Base-by-base conservation (phyloP, 331 rosid species). In the Spiraea crenata region DNA sequence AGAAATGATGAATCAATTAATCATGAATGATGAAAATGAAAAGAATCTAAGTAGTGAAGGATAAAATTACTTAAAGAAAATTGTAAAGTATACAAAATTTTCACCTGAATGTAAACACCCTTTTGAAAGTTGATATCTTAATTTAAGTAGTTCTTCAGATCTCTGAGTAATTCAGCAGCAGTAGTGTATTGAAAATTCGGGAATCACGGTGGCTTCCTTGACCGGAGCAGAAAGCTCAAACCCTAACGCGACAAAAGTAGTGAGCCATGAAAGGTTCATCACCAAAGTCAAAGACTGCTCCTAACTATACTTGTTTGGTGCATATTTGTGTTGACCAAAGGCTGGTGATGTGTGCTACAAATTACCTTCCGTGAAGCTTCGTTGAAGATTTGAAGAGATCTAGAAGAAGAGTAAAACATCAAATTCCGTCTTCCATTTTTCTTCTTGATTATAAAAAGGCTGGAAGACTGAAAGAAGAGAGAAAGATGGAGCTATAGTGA, bases 391-490 rank as follows among this genome's bases (percentile, higher is more conserved):
- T 9, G 11, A 6, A 14, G 54, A 65, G 42, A 65, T 6, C 15
- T 4, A 39, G 44, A 42, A 35, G 34, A 46, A 57, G 39, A 60
- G 45, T 35, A 50, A 41, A 69, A 58, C 61, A 63, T 41, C n/a
- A 35, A 34, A 16, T 51, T 73, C 54, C 56, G 63, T 37, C 68
- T 50, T 49, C 38, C 52, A 51, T 38, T 72, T 50, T 71, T 14
- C 63, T 39, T 17, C 59, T 45, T 64, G 34, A 19, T 11, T 17
- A 44, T 63, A 47, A 14, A 57, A 19, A 17, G 67, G 19, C 37
- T 44, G 49, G 46, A 25, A 2, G 79, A 45, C 60, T 31, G 56
- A 73, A 70, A 20, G 60, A 57, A 25, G 66, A 55, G 19, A 59
- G 64, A 59, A 20, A 15, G 64, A 59, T 9, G 3, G 58, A 19